A percentile compares a stretch with the other conserved stretches of the same genome.
Evolutionary conservation across 176 grass and related monocot species (phyloP).

Genomic region (Secale cereale): DNA sequence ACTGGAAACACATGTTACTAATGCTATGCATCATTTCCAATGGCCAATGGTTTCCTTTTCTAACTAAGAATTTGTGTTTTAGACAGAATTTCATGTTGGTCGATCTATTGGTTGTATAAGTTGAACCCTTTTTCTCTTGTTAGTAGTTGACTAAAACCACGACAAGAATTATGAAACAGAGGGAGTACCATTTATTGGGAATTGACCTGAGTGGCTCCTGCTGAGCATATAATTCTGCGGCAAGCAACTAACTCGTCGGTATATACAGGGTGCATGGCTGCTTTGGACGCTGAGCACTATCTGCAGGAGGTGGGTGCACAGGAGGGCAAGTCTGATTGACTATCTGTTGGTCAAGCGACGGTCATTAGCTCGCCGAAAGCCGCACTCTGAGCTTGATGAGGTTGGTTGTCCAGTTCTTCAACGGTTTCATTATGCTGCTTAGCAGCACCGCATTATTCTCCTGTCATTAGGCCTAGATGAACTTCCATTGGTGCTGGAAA

Average conservation of each 20-base stretch:
- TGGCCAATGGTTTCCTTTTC: not conserved
- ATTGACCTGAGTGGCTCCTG: not conserved
- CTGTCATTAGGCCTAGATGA: not conserved
- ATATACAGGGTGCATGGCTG: constrained; percentile 82
- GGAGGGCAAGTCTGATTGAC: constrained; percentile 73
- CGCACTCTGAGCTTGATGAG: constrained; percentile 24
- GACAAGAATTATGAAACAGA: no score
- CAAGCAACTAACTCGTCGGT: not conserved
- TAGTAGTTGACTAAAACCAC: no score
- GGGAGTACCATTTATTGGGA: not conserved
- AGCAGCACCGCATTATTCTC: not conserved
- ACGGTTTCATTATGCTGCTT: not conserved
- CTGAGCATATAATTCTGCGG: not conserved
- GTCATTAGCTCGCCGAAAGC: constrained; percentile 24
- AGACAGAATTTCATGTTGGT: not conserved
- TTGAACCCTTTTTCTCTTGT: not conserved
- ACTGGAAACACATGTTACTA: not conserved
- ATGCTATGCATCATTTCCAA: not conserved
- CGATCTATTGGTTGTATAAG: not conserved
- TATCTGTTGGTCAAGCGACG: not conserved
- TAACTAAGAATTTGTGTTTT: not conserved
- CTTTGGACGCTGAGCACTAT: constrained; percentile 91
- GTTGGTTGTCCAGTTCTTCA: not conserved
- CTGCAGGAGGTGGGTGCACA: constrained; percentile 74
- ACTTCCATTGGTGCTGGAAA: not conserved